Evolutionary conservation across 1,139 yeast species (phyloP), one percentile per base, ranked within the genome.

Genomic region (Kurtzmaniella quercitrusa): DNA sequence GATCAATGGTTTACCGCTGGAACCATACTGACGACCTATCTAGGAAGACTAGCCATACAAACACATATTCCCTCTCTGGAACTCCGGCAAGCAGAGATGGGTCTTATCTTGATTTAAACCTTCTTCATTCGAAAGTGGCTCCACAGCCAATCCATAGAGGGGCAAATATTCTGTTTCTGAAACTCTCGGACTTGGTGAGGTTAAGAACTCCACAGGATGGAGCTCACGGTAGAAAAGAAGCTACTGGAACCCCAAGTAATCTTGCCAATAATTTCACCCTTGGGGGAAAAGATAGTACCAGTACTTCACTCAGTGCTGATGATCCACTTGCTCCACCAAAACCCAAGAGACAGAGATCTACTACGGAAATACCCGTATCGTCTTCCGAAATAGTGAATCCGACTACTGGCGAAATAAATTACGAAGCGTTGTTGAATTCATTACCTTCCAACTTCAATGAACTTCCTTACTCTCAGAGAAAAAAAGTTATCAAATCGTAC

Each of bases 401-500:
- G 21, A 55, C 47, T 14, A 59, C 62, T 5, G 70, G 65, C 12
- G 71, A 62, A 27, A 50, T 64, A 21, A 63, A 66, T 48, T 71
- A 67, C 52, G 75, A 70, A 47, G 49, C 58, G 39, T 62, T 74
- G 23, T 52, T 73, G 16, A 66, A 63, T 46, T 67, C 74, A 46
- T 61, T 82, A 34, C 93, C 94, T 0, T 65, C 73, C 1, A 76
- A 83, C 54, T 85, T 82, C 56, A 68, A 73, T 41, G 79, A 79
- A 14, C 65, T 83, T 46, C 88, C 91, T 0, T 85, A 84, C 56
- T 80, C 87, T 4, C 87, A 82, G 54, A 66, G 94, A 39, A 79
- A 79, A 48, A 79, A 73, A 52, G 53, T 81, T 27, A 71, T 85
- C 6, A 66, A 71, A 43, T 78, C 81, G 11, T 62, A 81, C 37